phyloP scores from a whole-genome alignment of 495 filamentous ascomycete species.

The Hypoxylon lienhwacheense region DNA sequence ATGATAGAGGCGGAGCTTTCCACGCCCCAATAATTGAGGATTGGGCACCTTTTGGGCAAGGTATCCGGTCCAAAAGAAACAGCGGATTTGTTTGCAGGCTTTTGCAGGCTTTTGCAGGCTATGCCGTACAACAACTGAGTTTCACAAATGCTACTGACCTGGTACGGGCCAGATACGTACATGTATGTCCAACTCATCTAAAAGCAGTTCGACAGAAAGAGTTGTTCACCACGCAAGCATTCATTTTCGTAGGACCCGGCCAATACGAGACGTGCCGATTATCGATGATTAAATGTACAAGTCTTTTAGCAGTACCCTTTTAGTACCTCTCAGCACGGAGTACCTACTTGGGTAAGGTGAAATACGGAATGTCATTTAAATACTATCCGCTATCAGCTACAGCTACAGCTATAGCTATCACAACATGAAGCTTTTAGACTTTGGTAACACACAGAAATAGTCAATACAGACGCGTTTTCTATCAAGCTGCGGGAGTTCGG shows the following conservation, averaged over 20 bases:
- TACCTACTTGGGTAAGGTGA: too few species aligned
- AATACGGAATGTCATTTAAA: too few species aligned
- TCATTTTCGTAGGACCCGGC: not conserved
- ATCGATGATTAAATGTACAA: slow-evolving; percentile 6
- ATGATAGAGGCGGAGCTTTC: not conserved
- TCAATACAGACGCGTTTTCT: too few species aligned
- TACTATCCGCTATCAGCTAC: too few species aligned
- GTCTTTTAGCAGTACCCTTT: too few species aligned
- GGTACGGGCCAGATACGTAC: too few species aligned
- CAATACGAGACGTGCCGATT: slow-evolving; percentile 20
- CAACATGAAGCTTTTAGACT: too few species aligned
- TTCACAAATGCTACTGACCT: slow-evolving; percentile 20
- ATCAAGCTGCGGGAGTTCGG: too few species aligned
- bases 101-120: too few species aligned
- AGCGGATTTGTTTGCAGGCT: not conserved
- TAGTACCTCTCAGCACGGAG: too few species aligned
- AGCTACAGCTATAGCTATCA: too few species aligned
- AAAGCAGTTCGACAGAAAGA: slow-evolving; percentile 1
- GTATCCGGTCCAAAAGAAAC: slow-evolving; percentile 3
- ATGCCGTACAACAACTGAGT: slow-evolving; percentile 7
- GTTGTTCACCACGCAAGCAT: slow-evolving; percentile 1
- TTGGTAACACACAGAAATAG: too few species aligned
- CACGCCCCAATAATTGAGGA: slow-evolving; percentile 2
- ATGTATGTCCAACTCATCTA: slow-evolving; percentile 3
- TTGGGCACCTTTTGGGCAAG: slow-evolving; percentile 25